Conservation (phyloP, 352 stramenopile genomes). For the Pythium plurisporium region DNA sequence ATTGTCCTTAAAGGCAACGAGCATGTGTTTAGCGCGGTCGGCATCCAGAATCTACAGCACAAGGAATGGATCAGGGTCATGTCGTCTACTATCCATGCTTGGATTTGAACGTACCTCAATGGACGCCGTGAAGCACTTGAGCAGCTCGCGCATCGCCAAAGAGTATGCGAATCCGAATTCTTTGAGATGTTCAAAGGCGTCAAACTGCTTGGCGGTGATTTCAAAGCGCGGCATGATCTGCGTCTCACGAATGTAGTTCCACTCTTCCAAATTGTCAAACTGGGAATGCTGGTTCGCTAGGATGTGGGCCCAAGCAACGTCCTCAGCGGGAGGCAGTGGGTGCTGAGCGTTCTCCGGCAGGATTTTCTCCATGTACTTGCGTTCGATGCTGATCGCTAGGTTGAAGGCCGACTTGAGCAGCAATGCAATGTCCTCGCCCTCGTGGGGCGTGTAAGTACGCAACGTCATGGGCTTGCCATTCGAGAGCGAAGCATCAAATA, state of each 20-base stretch:
- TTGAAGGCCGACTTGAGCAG: constrained; percentile 81
- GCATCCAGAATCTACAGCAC: constrained; percentile 42
- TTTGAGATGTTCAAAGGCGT: constrained; percentile 56
- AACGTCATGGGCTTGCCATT: constrained; percentile 63
- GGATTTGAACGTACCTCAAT: constrained; percentile 45
- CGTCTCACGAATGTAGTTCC: constrained; percentile 75
- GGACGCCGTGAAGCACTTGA: constrained; percentile 78
- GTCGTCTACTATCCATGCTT: too few relatives aligned
- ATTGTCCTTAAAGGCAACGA: constrained; percentile 29
- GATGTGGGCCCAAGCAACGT: constrained; percentile 80
- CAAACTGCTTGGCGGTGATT: constrained; percentile 48
- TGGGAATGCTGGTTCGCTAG: constrained; percentile 74
- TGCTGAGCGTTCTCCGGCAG: constrained; percentile 35
- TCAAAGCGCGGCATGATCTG: constrained; percentile 76
- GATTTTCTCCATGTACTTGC: constrained; percentile 74
- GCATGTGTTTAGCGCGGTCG: constrained; percentile 36
- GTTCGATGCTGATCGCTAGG: constrained; percentile 72
- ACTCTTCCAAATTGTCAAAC: constrained; percentile 85
- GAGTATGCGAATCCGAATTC: constrained; percentile 80
- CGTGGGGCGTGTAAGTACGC: constrained; percentile 33
- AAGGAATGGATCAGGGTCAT: too few relatives aligned
- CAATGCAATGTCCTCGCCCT: constrained; percentile 63
- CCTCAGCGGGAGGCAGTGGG: constrained; percentile 39
- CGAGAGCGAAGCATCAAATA: constrained; percentile 54
- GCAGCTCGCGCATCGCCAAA: constrained; percentile 65